Evolutionary conservation across 2,329 filamentous ascomycete genomes (phyloP), one percentile per base, ranked within the genome.

Genomic region (Ceratocystis variospora): DNA sequence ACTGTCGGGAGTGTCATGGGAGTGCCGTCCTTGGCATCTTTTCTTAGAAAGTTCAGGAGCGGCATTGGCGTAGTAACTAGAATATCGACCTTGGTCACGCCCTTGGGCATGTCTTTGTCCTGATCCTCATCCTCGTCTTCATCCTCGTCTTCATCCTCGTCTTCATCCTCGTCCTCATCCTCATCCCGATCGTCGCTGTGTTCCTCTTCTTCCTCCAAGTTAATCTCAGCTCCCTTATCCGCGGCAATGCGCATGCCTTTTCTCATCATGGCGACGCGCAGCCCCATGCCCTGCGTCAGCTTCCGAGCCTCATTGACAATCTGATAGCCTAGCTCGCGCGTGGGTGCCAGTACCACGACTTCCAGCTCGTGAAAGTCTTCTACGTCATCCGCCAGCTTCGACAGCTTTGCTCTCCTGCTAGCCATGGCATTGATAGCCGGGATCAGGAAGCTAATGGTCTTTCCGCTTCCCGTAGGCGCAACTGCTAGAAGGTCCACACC

Each of bases 391-490:
- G 67, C 71, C 25, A 25, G 12, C 45, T 73, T 44, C 44, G 48
- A n/a, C 33, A 79, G 76, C 48, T 79, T 76, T 0, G 80, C 78
- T 53, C 81, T 77, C 64, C 82, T 77, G 68, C 81, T 79, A 70
- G 89, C 78, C 53, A 96, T 85, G 59, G 83, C 82, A 72, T 96
- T 87, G 71, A 99, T 85, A 2, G 91, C 81, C 0, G 93, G 92
- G 53, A 99, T 88, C 71, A 97, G 76, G 72, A 96, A 99, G 19
- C 91, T 90, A 69, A 99, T 79, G 0, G 94, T 99, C 79, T 99
- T 99, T 57, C 94, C 94, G 74, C 93, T 97, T 28, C 94, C 94
- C 0, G 94, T 99, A 0, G 94, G 94, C 2, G 94, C 94, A 55
- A 97, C 86, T 0, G 90, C 89, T 69, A 99, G 76, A 48, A 99